These are phyloP conservation scores for Flaveria ramosissima DNA, from an alignment of 129 eudicot genomes.

Conservation along the genomic window DNA sequence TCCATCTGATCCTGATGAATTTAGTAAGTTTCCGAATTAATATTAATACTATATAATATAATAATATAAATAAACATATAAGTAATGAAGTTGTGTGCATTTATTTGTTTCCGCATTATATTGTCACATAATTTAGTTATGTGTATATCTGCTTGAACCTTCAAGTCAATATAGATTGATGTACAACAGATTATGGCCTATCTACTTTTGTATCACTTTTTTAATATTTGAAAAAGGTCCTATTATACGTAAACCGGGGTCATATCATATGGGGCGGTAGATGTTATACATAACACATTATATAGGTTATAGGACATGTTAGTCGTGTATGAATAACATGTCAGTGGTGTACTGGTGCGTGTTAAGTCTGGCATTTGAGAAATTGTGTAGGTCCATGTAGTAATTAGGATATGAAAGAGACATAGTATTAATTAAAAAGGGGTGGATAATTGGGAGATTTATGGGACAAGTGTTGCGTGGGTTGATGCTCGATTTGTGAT, in stretches of 20 bases:
- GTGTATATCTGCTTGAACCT: conserved; percentile 23
- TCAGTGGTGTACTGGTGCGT: too few relatives aligned
- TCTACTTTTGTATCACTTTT: neutral
- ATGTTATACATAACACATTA: too few relatives aligned
- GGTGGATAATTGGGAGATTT: conserved; percentile 25
- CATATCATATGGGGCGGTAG: neutral
- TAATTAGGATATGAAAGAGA: conserved; percentile 19
- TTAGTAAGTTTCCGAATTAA: conserved; percentile 25
- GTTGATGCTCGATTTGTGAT: conserved; percentile 35
- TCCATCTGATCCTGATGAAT: conserved; percentile 36
- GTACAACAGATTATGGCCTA: conserved; percentile 1
- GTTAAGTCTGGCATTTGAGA: neutral
- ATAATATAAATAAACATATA: neutral
- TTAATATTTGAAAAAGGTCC: too few relatives aligned
- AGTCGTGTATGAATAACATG: too few relatives aligned
- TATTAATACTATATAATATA: conserved; percentile 1
- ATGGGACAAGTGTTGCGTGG: conserved; percentile 37
- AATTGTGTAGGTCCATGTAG: conserved; percentile 4
- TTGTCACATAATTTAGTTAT: neutral
- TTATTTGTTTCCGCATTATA: conserved; percentile 18
- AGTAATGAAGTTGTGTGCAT: neutral
- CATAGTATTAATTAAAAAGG: conserved; percentile 28
- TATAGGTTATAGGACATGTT: too few relatives aligned
- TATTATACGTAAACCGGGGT: too few relatives aligned
- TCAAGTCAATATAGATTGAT: conserved; percentile 1